Conservation (phyloP, 805 yeast genomes). For the Spathaspora passalidarum region DNA sequence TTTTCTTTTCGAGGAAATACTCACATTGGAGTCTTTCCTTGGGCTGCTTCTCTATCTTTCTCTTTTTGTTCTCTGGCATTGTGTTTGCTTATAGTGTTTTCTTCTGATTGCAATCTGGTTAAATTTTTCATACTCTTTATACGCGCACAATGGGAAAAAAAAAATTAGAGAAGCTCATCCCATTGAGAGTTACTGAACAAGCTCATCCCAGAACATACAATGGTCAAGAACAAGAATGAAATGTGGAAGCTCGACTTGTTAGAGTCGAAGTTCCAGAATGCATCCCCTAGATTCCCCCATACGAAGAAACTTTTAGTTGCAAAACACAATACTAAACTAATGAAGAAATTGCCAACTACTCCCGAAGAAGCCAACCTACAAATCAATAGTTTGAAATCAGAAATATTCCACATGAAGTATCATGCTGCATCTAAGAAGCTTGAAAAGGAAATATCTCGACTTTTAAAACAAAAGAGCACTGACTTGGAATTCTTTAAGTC, state of each 20-base stretch:
- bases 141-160: background rate
- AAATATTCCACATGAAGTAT: constrained; percentile 47
- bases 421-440: constrained; percentile 44
- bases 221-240: constrained; percentile 4
- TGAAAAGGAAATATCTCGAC: constrained; percentile 31
- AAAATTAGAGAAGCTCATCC: constrained; percentile 8
- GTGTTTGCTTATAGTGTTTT: background rate
- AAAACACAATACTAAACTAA: constrained; percentile 38
- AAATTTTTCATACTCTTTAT: background rate
- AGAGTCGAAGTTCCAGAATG: constrained; percentile 45
- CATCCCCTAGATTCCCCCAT: constrained; percentile 45
- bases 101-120: background rate
- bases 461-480: constrained; percentile 12
- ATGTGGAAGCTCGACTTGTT: constrained; percentile 55
- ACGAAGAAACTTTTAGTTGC: constrained; percentile 48
- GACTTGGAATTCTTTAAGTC: constrained; percentile 17
- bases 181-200: too few relatives aligned
- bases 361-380: constrained; percentile 42
- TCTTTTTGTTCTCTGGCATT: constrained; percentile 10
- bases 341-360: constrained; percentile 38
- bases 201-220: too few relatives aligned
- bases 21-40: constrained; percentile 35
- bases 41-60: constrained; percentile 8
- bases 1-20: constrained; percentile 46
- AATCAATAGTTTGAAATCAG: constrained; percentile 44